These are phyloP conservation scores for Zygosaccharomyces sapae DNA, from an alignment of 1,139 yeast species.

Conservation along the genomic window DNA sequence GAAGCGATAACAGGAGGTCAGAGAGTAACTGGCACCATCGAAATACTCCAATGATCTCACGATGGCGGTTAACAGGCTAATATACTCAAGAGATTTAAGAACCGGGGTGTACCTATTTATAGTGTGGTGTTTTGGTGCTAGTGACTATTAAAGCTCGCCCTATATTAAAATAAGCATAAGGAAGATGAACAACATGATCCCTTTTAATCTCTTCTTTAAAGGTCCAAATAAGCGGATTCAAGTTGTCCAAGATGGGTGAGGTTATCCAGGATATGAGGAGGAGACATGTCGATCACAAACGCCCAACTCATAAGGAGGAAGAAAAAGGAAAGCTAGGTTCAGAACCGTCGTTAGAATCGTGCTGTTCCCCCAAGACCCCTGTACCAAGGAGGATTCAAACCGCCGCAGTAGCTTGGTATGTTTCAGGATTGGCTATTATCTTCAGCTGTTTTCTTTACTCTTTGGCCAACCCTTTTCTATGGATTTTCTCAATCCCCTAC, in stretches of 20 bases:
- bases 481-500: slow-evolving; percentile 59
- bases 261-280: slow-evolving; percentile 8
- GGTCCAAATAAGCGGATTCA: background rate
- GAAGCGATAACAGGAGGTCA: background rate
- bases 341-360: slow-evolving; percentile 6
- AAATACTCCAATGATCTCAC: background rate
- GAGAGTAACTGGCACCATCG: background rate
- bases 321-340: background rate
- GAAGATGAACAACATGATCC: background rate
- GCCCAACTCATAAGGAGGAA: background rate
- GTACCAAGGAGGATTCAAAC: slow-evolving; percentile 61
- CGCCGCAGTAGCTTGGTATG: slow-evolving; percentile 70
- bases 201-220: background rate
- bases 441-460: slow-evolving; percentile 51
- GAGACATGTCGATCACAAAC: background rate
- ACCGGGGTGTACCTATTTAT: background rate
- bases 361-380: slow-evolving; percentile 44
- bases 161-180: background rate
- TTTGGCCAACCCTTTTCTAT: slow-evolving; percentile 62
- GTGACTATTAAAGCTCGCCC: background rate
- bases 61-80: background rate
- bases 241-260: slow-evolving; percentile 2
- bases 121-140: slow-evolving; percentile 3
- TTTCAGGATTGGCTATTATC: slow-evolving; percentile 63
- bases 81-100: background rate